Conservation (phyloP, 2,329 filamentous ascomycete genomes). For the Pseudogymnoascus sp. region DNA sequence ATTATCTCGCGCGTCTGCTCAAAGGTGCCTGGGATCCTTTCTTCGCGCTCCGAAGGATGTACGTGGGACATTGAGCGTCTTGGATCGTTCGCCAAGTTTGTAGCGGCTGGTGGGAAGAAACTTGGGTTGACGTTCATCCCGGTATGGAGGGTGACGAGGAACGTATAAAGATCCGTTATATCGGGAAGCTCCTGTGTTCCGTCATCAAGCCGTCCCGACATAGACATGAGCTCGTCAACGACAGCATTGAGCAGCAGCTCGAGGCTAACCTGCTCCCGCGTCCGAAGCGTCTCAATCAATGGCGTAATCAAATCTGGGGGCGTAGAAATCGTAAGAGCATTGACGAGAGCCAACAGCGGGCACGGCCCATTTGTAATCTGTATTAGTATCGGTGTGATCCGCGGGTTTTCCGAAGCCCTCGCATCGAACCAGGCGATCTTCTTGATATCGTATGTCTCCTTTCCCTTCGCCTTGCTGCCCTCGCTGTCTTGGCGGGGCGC, state of each 20-base stretch:
- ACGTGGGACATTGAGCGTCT: conserved; percentile 47
- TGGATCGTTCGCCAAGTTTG: conserved; percentile 22
- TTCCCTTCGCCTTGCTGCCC: conserved; percentile 16
- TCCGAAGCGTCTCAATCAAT: conserved; percentile 68
- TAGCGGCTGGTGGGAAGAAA: conserved; percentile 55
- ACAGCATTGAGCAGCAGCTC: conserved; percentile 80
- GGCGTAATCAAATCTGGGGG: conserved; percentile 59
- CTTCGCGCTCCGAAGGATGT: conserved; percentile 42
- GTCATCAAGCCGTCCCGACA: conserved; percentile 63
- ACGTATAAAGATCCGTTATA: conserved; percentile 78
- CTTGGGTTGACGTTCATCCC: conserved; percentile 98
- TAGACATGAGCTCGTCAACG: conserved; percentile 89
- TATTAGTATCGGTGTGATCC: conserved; percentile 78
- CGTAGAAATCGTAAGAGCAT: conserved; percentile 80
- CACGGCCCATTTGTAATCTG: conserved; percentile 95
- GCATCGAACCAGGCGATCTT: conserved; percentile 78
- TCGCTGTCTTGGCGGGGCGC: not conserved
- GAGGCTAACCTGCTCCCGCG: conserved; percentile 80
- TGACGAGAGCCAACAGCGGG: conserved; percentile 85
- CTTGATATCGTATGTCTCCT: conserved; percentile 87
- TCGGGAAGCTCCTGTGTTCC: conserved; percentile 64
- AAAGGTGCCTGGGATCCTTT: conserved; percentile 62
- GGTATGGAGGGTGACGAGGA: conserved; percentile 81
- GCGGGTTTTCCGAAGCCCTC: conserved; percentile 50
- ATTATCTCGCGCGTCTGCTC: conserved; percentile 81